Evolutionary conservation across 805 yeast species (phyloP).

Genomic region (Wickerhamiella slavikovae): DNA sequence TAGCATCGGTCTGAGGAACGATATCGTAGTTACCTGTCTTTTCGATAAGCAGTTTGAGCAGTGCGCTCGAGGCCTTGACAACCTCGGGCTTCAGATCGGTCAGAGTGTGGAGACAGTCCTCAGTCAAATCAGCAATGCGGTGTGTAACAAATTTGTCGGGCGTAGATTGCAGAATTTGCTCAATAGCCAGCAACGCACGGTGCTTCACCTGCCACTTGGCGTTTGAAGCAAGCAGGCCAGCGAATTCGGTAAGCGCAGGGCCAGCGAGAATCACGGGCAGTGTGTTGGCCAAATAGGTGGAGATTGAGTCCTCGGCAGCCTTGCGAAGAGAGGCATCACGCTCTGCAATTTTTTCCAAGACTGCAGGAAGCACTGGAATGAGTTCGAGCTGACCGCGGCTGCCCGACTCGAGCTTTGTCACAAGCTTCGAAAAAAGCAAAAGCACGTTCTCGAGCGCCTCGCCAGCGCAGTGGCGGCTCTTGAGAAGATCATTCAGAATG

Average conservation of each 20-base stretch:
- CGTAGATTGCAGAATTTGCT: slow-evolving; percentile 53
- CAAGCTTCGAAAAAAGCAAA: slow-evolving; percentile 35
- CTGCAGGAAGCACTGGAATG: slow-evolving; percentile 36
- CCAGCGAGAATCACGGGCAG: slow-evolving; percentile 56
- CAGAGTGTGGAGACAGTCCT: slow-evolving; percentile 58
- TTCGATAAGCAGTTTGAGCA: slow-evolving; percentile 50
- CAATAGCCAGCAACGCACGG: slow-evolving; percentile 56
- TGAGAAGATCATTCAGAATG: too few species aligned
- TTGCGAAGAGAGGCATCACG: slow-evolving; percentile 74
- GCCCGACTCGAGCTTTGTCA: slow-evolving; percentile 40
- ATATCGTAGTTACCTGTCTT: slow-evolving; percentile 85
- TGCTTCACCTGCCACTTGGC: slow-evolving; percentile 89
- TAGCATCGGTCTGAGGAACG: slow-evolving; percentile 62
- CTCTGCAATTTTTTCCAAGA: slow-evolving; percentile 60
- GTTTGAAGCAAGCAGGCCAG: slow-evolving; percentile 48
- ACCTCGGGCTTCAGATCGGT: slow-evolving; percentile 95
- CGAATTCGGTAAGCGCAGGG: slow-evolving; percentile 39
- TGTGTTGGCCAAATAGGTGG: slow-evolving; percentile 45
- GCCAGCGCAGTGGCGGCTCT: too few species aligned
- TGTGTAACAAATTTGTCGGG: slow-evolving; percentile 69
- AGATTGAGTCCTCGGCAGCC: slow-evolving; percentile 65
- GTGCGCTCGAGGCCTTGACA: slow-evolving; percentile 61
- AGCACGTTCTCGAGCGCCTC: slow-evolving; percentile 68
- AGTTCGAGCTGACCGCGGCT: slow-evolving; percentile 56
- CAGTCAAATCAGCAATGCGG: slow-evolving; percentile 62